phyloP scores from a whole-genome alignment of 768 basidiomycete species.

The Amanita brunnescens region DNA sequence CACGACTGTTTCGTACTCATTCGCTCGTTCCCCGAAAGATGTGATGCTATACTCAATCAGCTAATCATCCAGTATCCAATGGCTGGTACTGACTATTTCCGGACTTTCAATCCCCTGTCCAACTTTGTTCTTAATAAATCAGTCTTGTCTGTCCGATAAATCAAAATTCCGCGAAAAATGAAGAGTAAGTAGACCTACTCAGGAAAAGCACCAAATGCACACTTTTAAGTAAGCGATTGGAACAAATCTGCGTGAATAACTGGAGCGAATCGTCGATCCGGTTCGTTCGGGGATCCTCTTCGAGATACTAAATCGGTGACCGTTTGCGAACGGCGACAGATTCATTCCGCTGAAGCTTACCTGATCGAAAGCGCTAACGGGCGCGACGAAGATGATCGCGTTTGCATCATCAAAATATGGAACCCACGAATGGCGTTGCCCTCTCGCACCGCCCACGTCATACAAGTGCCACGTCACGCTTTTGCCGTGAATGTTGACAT shows the following conservation, averaged over 20 bases:
- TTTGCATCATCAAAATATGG: constrained; percentile 71
- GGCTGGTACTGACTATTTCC: constrained; percentile 58
- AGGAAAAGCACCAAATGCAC: constrained; percentile 53
- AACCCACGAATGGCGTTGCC: constrained; percentile 73
- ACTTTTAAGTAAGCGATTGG: constrained; percentile 69
- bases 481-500: constrained; percentile 73
- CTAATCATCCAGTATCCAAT: constrained; percentile 3
- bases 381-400: constrained; percentile 74
- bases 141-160: constrained; percentile 49
- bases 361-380: constrained; percentile 75
- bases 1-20: constrained; percentile 74
- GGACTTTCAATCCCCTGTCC: constrained; percentile 57
- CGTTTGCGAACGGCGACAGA: background rate
- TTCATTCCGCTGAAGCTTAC: constrained; percentile 20
- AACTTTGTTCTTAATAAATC: constrained; percentile 71
- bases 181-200: constrained; percentile 28
- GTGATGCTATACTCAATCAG: constrained; percentile 46
- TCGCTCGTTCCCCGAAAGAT: constrained; percentile 72
- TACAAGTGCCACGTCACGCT: constrained; percentile 65
- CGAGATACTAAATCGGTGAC: constrained; percentile 53
- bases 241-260: constrained; percentile 78
- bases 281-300: constrained; percentile 81
- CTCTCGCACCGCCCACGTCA: constrained; percentile 65
- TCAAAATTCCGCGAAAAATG: constrained; percentile 8
- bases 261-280: constrained; percentile 85